Conservation (phyloP, 768 basidiomycete species). For the Lyophyllum shimeji region DNA sequence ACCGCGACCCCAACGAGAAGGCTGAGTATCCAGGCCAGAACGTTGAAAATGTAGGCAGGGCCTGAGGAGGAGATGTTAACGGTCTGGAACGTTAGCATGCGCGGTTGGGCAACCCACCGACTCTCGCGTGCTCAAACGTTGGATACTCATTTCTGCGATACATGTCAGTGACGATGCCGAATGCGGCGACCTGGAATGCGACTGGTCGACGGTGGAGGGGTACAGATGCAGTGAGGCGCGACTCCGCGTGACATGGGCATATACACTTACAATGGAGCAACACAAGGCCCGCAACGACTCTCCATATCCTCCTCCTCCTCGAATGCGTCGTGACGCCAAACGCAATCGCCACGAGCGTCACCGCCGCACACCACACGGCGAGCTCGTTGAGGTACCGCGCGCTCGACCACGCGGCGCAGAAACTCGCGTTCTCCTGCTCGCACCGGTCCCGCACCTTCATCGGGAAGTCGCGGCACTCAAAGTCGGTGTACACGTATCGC, state of each 20-base stretch:
- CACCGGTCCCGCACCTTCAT: constrained; percentile 46
- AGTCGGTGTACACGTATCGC: constrained; percentile 50
- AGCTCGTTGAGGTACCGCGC: constrained; percentile 69
- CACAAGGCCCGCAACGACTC: constrained; percentile 64
- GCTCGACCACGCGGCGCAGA: constrained; percentile 71
- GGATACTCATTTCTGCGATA: constrained; percentile 47
- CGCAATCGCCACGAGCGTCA: constrained; percentile 56
- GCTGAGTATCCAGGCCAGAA: constrained; percentile 60
- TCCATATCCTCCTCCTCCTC: constrained; percentile 74
- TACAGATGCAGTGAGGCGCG: not conserved
- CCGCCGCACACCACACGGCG: constrained; percentile 59
- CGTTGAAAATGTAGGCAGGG: constrained; percentile 56
- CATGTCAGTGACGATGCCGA: constrained; percentile 61
- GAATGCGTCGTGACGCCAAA: constrained; percentile 75
- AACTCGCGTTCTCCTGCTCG: constrained; percentile 50
- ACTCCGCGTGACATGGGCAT: not conserved
- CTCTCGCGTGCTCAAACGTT: constrained; percentile 55
- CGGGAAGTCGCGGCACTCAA: constrained; percentile 68
- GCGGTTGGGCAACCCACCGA: constrained; percentile 42
- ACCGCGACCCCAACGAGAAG: constrained; percentile 53
- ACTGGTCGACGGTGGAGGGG: constrained; percentile 32
- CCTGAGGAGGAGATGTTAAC: constrained; percentile 37
- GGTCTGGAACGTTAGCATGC: not conserved
- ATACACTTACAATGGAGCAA: constrained; percentile 53
- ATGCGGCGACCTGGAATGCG: constrained; percentile 59